Evolutionary conservation across 176 grass and related monocot genomes (phyloP), one percentile per base, ranked within the genome.

Genomic region (Ampelocalamus luodianensis): DNA sequence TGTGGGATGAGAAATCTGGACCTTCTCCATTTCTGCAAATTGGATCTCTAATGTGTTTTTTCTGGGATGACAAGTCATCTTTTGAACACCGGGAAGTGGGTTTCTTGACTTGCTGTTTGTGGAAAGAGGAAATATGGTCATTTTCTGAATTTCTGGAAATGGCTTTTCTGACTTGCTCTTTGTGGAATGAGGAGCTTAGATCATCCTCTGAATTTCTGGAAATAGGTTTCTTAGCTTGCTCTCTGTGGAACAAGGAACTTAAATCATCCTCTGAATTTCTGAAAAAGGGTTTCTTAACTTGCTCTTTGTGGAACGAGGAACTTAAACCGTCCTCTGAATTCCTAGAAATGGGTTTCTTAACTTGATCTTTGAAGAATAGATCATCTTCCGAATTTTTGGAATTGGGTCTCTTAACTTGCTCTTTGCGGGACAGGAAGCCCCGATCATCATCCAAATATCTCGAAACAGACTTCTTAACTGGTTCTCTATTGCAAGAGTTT

Each of bases 381-480:
- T 55, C 73, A 83, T 55, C 44, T 58, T 64, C 85, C 1, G 23
- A 65, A 23, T 70, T 80, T 84, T 83, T 91, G 23, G 64, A 51
- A 85, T 39, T 85, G 56, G 81, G 20, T 77, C 76, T 81, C 81
- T 54, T 84, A 80, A 65, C 39, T 81, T 70, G 85, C 20, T 85
- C 89, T 91, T 88, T 91, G 44, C 16, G 76, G 53, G 51, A 71
- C 51, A 74, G 49, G 20, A 87, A 87, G 63, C 82, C 81, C 71
- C 69, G 76, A 80, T 87, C 85, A 68, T 91, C 85, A 29, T 91
- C 89, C 20, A 20, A 44, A 88, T 85, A 78, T 58, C 40, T 79
- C 68, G 67, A 88, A 59, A 89, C 44, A 83, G 76, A 34, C 69
- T 94, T 94, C 68, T 89, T 91, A 79, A 91, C 16, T 29, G 54